Base-by-base conservation (phyloP, 306 rosid genomes). In the Myrica gale region DNA sequence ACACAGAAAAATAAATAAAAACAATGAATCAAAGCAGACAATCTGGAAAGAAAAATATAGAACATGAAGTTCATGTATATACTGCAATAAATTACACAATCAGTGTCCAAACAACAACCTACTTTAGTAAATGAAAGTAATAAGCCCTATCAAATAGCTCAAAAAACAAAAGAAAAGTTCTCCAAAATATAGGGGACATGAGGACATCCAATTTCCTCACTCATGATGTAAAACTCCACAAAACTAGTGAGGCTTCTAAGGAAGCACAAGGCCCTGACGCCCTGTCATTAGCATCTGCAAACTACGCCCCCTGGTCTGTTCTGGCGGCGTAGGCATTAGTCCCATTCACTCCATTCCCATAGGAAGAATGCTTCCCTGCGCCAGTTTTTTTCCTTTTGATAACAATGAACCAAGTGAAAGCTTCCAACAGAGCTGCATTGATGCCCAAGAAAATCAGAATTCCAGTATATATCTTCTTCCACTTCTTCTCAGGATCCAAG, bases 341-440 rank as follows among this genome's bases (percentile, higher is more conserved):
- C 9, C 87, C 87, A 72, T 84, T 85, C 50, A 79, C 78, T 51
- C 92, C 92, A 79, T 91, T 86, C 6, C 80, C 85, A 7, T 78
- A 58, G 1, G 84, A 43, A 2, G 70, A 15, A 13, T 42, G 21
- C 9, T 46, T 72, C 55, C 85, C 88, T 50, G 66, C 52, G 66
- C 79, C 84, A 32, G 85, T 19, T 4, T 68, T 83, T 77, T 74
- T 90, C 80, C 84, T 89, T 75, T 81, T 86, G 76, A 89, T 52
- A n/a, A 87, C 93, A 46, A 87, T 37, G 51, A 82, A 73, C 96
- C 96, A 86, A 44, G 96, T 90, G 76, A 75, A 85, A 21, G 81
- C 89, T 74, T 95, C 97, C 83, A 92, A 81, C 48, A 92, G 68
- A 51, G 87, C 89, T 46, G 87, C 88, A 82, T 85, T 84, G 17